Percentiles rank a stretch among this genome's conserved stretches.
phyloP scores from a whole-genome alignment of 2,329 filamentous ascomycete species.

The Cytospora chrysosperma region DNA sequence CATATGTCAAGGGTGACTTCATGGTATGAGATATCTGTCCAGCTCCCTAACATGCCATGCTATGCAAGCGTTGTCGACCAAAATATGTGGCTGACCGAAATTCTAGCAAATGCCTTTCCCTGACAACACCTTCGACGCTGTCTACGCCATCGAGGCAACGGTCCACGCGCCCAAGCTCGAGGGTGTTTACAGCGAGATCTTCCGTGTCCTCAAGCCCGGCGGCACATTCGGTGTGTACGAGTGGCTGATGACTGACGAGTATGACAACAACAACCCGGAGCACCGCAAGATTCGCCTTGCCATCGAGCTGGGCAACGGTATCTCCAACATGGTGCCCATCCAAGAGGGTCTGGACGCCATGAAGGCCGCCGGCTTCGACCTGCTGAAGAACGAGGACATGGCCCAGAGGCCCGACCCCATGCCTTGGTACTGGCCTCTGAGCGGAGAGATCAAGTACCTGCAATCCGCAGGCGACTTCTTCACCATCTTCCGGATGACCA shows the following conservation, averaged over 20 bases:
- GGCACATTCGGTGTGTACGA: conserved; percentile 97
- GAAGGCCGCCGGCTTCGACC: conserved; percentile 80
- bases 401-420: conserved; percentile 71
- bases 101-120: conserved; percentile 87
- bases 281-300: conserved; percentile 90
- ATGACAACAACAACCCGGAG: conserved; percentile 82
- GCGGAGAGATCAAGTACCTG: conserved; percentile 82
- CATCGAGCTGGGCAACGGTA: conserved; percentile 94
- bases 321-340: conserved; percentile 94
- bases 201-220: conserved; percentile 91
- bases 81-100: background rate
- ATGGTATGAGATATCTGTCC: conserved; percentile 57
- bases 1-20: conserved; percentile 93
- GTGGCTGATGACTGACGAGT: conserved; percentile 97
- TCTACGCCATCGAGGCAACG: conserved; percentile 97
- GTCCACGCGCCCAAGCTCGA: conserved; percentile 89
- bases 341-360: conserved; percentile 80
- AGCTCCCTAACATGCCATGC: no score
- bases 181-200: conserved; percentile 92
- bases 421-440: conserved; percentile 93
- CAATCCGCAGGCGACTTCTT: conserved; percentile 76
- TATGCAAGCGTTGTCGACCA: background rate
- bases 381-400: conserved; percentile 83
- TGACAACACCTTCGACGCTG: conserved; percentile 87
- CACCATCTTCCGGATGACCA: conserved; percentile 87